phyloP scores from a whole-genome alignment of 108 stramenopile species.

The Epithemia pelagica region DNA sequence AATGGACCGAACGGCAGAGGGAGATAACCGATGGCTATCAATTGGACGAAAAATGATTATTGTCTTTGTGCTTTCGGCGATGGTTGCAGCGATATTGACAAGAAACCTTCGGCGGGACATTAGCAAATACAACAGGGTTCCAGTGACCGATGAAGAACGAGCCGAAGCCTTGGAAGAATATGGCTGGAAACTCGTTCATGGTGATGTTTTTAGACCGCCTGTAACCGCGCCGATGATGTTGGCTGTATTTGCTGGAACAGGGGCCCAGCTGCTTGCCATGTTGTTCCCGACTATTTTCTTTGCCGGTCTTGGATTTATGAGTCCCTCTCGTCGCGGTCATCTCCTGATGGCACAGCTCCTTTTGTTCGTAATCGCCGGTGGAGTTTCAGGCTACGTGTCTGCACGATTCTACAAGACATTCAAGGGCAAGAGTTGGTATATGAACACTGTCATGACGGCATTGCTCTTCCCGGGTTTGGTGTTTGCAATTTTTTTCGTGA shows the following conservation, averaged over 20 bases:
- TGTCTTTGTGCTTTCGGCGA: slow-evolving; percentile 63
- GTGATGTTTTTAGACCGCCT: slow-evolving; percentile 87
- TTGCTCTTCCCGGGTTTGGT: slow-evolving; percentile 70
- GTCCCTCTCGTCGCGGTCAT: slow-evolving; percentile 84
- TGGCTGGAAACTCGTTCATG: slow-evolving; percentile 92
- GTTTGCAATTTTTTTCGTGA: slow-evolving; percentile 70
- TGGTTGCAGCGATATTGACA: slow-evolving; percentile 13
- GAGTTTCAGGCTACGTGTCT: slow-evolving; percentile 75
- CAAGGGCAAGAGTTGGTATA: slow-evolving; percentile 79
- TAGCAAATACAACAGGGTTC: slow-evolving; percentile 48
- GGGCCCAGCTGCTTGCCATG: slow-evolving; percentile 74
- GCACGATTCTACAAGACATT: slow-evolving; percentile 93
- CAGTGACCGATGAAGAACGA: slow-evolving; percentile 76
- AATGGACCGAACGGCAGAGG: slow-evolving; percentile 74
- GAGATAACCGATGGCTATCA: slow-evolving; percentile 76
- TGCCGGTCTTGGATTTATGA: slow-evolving; percentile 81
- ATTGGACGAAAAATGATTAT: slow-evolving; percentile 80
- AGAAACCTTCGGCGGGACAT: slow-evolving; percentile 51
- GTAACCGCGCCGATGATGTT: slow-evolving; percentile 54
- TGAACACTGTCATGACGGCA: slow-evolving; percentile 70
- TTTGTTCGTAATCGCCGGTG: slow-evolving; percentile 85
- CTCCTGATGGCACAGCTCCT: slow-evolving; percentile 84
- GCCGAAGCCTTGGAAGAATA: slow-evolving; percentile 83
- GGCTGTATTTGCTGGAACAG: slow-evolving; percentile 77
- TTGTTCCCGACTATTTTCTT: slow-evolving; percentile 66